A percentile compares a stretch with the other conserved stretches of the same genome.
These are phyloP conservation scores for Salmacisia buchloeana DNA, from an alignment of 1,284 basidiomycete species.

Conservation along the genomic window DNA sequence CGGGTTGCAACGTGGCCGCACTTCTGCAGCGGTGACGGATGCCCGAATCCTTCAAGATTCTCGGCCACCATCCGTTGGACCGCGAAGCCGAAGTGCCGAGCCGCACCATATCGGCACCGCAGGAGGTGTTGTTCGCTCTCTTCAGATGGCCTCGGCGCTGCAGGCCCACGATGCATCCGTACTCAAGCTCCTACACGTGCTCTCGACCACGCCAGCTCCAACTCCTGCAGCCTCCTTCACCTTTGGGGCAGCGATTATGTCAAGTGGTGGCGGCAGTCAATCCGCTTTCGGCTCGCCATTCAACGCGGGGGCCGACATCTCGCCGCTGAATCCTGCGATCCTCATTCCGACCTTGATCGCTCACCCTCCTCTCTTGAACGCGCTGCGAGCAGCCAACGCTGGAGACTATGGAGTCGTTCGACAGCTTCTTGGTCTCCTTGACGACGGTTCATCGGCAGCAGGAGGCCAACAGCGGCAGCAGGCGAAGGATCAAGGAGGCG, in stretches of 20 bases:
- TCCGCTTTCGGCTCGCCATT: neutral
- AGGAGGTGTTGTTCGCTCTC: neutral
- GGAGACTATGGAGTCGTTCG: conserved; percentile 46
- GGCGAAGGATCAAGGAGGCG: no score
- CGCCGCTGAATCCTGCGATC: neutral
- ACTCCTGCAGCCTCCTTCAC: neutral
- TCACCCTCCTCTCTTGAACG: conserved; percentile 39
- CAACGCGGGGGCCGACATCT: neutral
- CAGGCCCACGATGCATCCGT: conserved; percentile 6
- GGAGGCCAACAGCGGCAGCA: neutral
- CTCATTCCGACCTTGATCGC: conserved; percentile 41
- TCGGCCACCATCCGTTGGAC: neutral
- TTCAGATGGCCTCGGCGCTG: neutral
- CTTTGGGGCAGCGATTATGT: neutral
- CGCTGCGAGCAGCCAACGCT: conserved; percentile 39
- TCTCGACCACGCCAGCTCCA: conserved; percentile 1
- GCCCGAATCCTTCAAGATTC: neutral
- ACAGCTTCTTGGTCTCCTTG: conserved; percentile 43
- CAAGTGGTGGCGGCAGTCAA: neutral
- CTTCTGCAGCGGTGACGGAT: neutral
- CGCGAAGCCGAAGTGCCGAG: neutral
- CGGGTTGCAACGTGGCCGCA: no score
- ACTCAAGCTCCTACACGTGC: neutral
- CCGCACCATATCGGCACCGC: neutral
- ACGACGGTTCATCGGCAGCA: conserved; percentile 27